Evolutionary conservation across 2,329 filamentous ascomycete species (phyloP).

Genomic region (Byssothecium circinans): DNA sequence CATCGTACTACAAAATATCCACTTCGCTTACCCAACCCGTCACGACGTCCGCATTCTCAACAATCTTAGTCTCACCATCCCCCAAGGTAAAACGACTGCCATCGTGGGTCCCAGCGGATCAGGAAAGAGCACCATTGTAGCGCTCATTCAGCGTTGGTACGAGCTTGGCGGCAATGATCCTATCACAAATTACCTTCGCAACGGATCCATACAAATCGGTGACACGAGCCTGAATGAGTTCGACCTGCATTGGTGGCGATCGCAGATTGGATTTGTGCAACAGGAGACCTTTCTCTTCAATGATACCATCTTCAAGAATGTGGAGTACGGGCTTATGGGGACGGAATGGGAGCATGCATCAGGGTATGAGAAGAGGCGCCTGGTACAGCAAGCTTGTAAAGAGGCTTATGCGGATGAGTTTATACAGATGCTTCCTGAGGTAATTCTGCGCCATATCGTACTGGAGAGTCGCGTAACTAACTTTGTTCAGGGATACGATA

Average conservation of each 20-base stretch:
- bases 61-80: slow-evolving; percentile 72
- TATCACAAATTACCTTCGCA: slow-evolving; percentile 17
- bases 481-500: slow-evolving; percentile 71
- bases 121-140: slow-evolving; percentile 90
- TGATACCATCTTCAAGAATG: slow-evolving; percentile 84
- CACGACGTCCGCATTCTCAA: slow-evolving; percentile 87
- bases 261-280: slow-evolving; percentile 86
- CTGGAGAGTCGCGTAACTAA: neutral
- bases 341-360: slow-evolving; percentile 58
- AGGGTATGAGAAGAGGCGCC: slow-evolving; percentile 63
- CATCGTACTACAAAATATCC: slow-evolving; percentile 27
- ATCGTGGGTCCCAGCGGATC: slow-evolving; percentile 90
- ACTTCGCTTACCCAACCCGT: slow-evolving; percentile 45
- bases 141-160: slow-evolving; percentile 87
- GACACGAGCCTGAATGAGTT: slow-evolving; percentile 68
- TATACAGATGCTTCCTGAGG: slow-evolving; percentile 61
- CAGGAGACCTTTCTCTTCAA: slow-evolving; percentile 90
- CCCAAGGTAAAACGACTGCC: slow-evolving; percentile 88
- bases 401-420: slow-evolving; percentile 95
- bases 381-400: slow-evolving; percentile 62
- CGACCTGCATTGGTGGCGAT: slow-evolving; percentile 85
- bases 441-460: neutral
- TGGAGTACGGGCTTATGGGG: slow-evolving; percentile 75
- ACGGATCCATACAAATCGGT: slow-evolving; percentile 24
- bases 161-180: slow-evolving; percentile 45